Conservation (phyloP, 139 green algal genomes). For the Diplosphaera chodatii region DNA sequence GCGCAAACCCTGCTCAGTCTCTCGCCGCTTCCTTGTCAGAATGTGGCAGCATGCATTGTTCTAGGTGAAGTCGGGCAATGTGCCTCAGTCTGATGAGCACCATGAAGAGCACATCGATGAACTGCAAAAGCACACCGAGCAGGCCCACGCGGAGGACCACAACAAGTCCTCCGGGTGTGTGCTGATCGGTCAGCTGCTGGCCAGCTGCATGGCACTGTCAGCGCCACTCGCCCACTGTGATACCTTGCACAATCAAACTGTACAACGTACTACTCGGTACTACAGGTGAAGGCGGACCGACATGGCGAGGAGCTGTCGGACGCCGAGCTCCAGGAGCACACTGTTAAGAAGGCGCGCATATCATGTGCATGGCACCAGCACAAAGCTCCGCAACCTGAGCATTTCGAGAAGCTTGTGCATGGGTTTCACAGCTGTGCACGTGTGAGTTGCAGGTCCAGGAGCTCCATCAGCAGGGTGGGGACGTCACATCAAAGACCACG, state of each 20-base stretch:
- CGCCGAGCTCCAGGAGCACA: background rate
- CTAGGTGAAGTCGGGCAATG: background rate
- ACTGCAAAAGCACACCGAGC: background rate
- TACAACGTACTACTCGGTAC: background rate
- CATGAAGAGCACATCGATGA: background rate
- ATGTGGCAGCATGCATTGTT: background rate
- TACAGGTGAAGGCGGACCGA: background rate
- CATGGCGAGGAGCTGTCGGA: background rate
- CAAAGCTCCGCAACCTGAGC: too few species aligned
- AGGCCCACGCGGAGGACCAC: background rate
- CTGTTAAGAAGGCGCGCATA: background rate
- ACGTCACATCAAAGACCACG: background rate
- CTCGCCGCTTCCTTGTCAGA: too few species aligned
- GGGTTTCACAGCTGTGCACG: too few species aligned
- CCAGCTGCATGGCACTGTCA: too few species aligned
- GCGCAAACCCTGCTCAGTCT: too few species aligned
- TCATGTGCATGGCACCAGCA: too few species aligned
- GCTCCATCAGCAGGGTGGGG: background rate
- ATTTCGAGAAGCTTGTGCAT: too few species aligned
- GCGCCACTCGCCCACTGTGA: too few species aligned
- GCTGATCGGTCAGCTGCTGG: too few species aligned
- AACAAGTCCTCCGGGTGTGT: background rate
- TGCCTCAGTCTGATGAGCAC: background rate
- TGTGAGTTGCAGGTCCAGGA: too few species aligned
- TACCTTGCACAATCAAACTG: too few species aligned